phyloP scores from a whole-genome alignment of 805 yeast species.

The Limtongia smithiae region DNA sequence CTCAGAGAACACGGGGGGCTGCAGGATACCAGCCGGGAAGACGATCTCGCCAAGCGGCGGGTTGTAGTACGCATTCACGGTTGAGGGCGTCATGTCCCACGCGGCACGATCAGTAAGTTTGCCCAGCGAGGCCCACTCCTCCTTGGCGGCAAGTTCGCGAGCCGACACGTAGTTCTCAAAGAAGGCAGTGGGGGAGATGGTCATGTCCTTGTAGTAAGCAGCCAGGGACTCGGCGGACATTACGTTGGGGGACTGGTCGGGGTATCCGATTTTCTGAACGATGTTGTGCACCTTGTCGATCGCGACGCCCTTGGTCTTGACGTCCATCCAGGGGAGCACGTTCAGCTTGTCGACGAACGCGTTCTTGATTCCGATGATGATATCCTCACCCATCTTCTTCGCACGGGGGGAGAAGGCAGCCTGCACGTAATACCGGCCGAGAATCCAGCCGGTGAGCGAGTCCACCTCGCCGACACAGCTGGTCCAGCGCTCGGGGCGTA shows the following conservation, averaged over 20 bases:
- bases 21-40: slow-evolving; percentile 29
- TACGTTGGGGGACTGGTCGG: slow-evolving; percentile 22
- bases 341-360: slow-evolving; percentile 22
- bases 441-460: slow-evolving; percentile 28
- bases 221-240: slow-evolving; percentile 23
- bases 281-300: slow-evolving; percentile 24
- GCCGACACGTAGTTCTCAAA: slow-evolving; percentile 27
- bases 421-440: slow-evolving; percentile 26
- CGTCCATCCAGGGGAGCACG: slow-evolving; percentile 28
- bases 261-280: slow-evolving; percentile 29
- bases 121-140: slow-evolving; percentile 23
- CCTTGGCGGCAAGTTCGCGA: slow-evolving; percentile 21
- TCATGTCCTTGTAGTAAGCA: slow-evolving; percentile 19
- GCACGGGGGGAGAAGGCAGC: slow-evolving; percentile 26
- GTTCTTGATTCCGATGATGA: slow-evolving; percentile 24
- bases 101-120: slow-evolving; percentile 25
- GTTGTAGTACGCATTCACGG: slow-evolving; percentile 30
- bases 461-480: slow-evolving; percentile 29
- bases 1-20: slow-evolving; percentile 28
- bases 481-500: slow-evolving; percentile 28
- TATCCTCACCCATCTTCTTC: slow-evolving; percentile 25
- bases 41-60: slow-evolving; percentile 29
- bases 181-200: slow-evolving; percentile 14
- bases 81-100: slow-evolving; percentile 29
- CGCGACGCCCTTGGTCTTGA: slow-evolving; percentile 23